Conservation (phyloP, 2,329 filamentous ascomycete genomes). For the Trichoderma cornu-damae region DNA sequence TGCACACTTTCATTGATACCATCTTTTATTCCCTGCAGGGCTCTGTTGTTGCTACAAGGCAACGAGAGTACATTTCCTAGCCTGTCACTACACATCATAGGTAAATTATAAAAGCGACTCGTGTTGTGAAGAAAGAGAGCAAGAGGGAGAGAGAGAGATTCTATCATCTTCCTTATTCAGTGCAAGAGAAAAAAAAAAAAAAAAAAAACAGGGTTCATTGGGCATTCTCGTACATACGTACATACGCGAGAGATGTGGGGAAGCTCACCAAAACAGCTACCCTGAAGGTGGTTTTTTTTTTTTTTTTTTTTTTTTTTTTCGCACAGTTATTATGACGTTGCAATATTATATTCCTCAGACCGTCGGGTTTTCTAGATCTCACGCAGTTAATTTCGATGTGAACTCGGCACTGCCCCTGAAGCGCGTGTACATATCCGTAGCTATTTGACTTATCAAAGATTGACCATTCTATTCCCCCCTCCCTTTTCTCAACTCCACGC, state of each 20-base stretch:
- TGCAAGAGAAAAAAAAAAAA: neutral
- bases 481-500: too few relatives aligned
- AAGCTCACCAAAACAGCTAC: conserved; percentile 11
- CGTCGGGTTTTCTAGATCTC: conserved; percentile 6
- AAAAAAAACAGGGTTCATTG: neutral
- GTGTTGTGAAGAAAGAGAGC: too few relatives aligned
- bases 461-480: neutral
- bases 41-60: too few relatives aligned
- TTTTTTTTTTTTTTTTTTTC: too few relatives aligned
- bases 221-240: neutral
- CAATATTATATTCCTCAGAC: conserved; percentile 4
- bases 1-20: too few relatives aligned
- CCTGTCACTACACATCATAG: neutral
- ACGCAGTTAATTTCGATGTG: neutral
- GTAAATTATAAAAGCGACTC: too few relatives aligned
- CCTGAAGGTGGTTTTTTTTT: too few relatives aligned
- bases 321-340: conserved; percentile 19
- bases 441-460: neutral
- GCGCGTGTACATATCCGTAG: neutral
- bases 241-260: neutral
- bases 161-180: too few relatives aligned
- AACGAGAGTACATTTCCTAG: neutral
- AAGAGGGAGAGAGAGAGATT: too few relatives aligned
- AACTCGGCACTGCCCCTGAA: neutral
- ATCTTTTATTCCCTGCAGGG: too few relatives aligned